Conservation (phyloP, 2,329 filamentous ascomycete species). For the Zymoseptoria brevis region DNA sequence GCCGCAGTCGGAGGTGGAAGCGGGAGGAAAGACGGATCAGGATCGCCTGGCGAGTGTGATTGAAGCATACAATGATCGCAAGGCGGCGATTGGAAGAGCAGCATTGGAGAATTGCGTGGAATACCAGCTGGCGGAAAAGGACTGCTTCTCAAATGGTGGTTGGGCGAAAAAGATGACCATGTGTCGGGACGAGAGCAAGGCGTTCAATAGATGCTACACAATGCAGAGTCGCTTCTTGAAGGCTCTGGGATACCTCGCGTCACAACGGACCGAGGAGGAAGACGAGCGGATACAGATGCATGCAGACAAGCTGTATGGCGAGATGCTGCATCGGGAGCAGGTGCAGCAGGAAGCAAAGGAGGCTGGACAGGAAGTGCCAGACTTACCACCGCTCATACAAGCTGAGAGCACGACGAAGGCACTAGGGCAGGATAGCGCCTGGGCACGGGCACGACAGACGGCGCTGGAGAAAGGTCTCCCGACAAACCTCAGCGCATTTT, state of each 20-base stretch:
- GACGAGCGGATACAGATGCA: conserved; percentile 92
- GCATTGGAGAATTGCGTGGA: conserved; percentile 90
- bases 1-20: conserved; percentile 61
- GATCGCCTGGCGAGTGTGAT: conserved; percentile 75
- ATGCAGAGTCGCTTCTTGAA: conserved; percentile 89
- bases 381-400: conserved; percentile 50
- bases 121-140: conserved; percentile 73
- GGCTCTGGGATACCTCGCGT: conserved; percentile 75
- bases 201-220: conserved; percentile 78
- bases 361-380: conserved; percentile 46
- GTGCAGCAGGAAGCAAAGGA: conserved; percentile 62
- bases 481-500: conserved; percentile 45
- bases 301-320: conserved; percentile 81
- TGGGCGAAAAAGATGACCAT: conserved; percentile 64
- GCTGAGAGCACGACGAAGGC: conserved; percentile 21
- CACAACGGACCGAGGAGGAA: conserved; percentile 55
- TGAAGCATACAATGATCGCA: conserved; percentile 75
- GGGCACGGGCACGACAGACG: conserved; percentile 19
- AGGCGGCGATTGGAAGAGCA: conserved; percentile 65
- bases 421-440: conserved; percentile 26
- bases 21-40: conserved; percentile 62
- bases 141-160: conserved; percentile 70
- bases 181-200: conserved; percentile 68
- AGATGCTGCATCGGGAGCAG: conserved; percentile 75
- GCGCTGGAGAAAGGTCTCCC: conserved; percentile 30